Evolutionary conservation across 352 stramenopile genomes (phyloP), one percentile per base, ranked within the genome.

Genomic region (Thalassiosira hispida): DNA sequence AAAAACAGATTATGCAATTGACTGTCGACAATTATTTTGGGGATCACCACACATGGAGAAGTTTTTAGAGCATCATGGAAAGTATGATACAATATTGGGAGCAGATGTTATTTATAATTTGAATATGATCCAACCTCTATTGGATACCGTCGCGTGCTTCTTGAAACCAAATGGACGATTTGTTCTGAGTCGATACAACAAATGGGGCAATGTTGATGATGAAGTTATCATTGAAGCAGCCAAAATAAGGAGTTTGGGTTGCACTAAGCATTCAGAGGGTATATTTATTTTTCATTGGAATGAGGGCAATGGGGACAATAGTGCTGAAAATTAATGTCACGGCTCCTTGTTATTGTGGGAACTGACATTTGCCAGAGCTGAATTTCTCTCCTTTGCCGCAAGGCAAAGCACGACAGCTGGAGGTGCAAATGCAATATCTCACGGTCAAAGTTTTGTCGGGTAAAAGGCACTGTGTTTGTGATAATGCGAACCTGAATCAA

Each of bases 171-270:
- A 74, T 42, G 71, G 71, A 31, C 29, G 38, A 60, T 81, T 81
- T 42, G 51, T 81, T 7, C 42, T 81, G 27, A 81, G 73, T 77
- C 53, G 73, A n/a, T 77, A 73, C 59, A 73, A 31, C 25, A 71
- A 72, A 29, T 81, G 66, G 65, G 52, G 61, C 44, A 72, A 60
- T 62, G 60, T 81, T 7, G 23, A 35, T 31, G 61, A 81, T 56
- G 65, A 81, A 11, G 46, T 69, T 22, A 57, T 81, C 6, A 55
- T 81, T 31, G 35, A 81, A 22, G 65, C 67, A 14, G 73, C 65
- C 12, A 66, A 65, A 20, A 8, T n/a, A 52, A 46, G 66, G 25
- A 23, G 52, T 76, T 73, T 81, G 47, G 49, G 23, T 51, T 76
- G 65, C 33, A 77, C 53, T 25, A 20, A 25, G 27, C 65, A 55